Percentiles rank a stretch among this genome's conserved stretches.
Evolutionary conservation across 345 rosid species (phyloP).

Genomic region (Hibiscus trionum): DNA sequence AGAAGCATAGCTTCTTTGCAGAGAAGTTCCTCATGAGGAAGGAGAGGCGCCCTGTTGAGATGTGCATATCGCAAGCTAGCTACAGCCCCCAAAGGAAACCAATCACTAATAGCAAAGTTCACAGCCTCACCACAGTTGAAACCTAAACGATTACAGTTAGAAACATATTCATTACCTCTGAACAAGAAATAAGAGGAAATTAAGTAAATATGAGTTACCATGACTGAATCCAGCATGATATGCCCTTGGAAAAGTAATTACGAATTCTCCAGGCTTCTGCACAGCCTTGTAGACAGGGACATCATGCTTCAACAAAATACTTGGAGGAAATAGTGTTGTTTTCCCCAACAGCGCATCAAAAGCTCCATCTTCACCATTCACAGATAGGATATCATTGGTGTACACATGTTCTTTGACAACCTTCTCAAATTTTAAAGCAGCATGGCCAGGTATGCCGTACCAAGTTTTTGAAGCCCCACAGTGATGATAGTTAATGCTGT

Average conservation of each 20-base stretch:
- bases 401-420: constrained; percentile 85
- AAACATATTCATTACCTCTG: constrained; percentile 7
- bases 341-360: constrained; percentile 95
- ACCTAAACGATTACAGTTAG: constrained; percentile 39
- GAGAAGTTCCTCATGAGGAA: constrained; percentile 95
- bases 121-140: constrained; percentile 99
- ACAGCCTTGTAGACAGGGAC: constrained; percentile 97
- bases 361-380: constrained; percentile 90
- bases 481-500: constrained; percentile 97
- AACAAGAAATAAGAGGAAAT: not conserved
- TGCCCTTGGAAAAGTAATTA: constrained; percentile 89
- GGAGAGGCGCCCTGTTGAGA: constrained; percentile 82
- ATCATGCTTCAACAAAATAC: constrained; percentile 62
- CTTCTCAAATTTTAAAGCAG: constrained; percentile 88
- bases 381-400: constrained; percentile 58
- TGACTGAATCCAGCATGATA: constrained; percentile 99
- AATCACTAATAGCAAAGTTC: constrained; percentile 93
- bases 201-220: constrained; percentile 35
- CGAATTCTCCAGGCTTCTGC: constrained; percentile 94
- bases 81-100: constrained; percentile 93
- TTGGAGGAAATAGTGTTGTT: constrained; percentile 95
- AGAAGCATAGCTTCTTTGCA: constrained; percentile 96
- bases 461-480: constrained; percentile 99
- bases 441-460: constrained; percentile 96
- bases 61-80: constrained; percentile 90